Evolutionary conservation across 805 yeast species (phyloP).

Genomic region (Candida ficus): DNA sequence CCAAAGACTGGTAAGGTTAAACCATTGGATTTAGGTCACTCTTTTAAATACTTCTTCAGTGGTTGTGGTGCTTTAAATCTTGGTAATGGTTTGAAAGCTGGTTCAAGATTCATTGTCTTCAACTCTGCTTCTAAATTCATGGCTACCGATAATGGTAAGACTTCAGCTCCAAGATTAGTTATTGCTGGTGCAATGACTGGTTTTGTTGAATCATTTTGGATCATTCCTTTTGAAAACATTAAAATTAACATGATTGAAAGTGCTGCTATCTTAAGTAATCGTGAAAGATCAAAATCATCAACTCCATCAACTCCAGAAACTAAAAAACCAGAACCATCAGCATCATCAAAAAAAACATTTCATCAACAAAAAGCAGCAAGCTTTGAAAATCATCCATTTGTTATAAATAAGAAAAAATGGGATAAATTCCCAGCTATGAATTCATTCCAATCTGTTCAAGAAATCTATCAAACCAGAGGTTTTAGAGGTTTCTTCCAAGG

Average conservation of each 20-base stretch:
- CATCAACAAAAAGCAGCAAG: conserved; percentile 21
- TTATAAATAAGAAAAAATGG: conserved; percentile 29
- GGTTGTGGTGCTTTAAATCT: conserved; percentile 76
- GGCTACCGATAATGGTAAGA: conserved; percentile 53
- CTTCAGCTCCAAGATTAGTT: conserved; percentile 74
- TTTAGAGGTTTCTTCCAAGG: conserved; percentile 78
- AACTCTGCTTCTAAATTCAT: conserved; percentile 66
- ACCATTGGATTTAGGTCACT: conserved; percentile 23
- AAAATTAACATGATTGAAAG: conserved; percentile 79
- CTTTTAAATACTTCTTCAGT: conserved; percentile 32
- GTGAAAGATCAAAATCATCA: conserved; percentile 10
- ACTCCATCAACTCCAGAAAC: background rate
- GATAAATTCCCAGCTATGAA: conserved; percentile 52
- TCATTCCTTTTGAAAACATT: conserved; percentile 87
- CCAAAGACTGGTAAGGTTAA: conserved; percentile 20
- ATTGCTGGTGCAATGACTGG: conserved; percentile 87
- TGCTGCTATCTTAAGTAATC: conserved; percentile 32
- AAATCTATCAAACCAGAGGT: conserved; percentile 72
- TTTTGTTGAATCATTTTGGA: conserved; percentile 69
- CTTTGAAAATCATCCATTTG: conserved; percentile 24
- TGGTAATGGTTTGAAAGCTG: conserved; percentile 71
- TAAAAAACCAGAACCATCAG: conserved; percentile 9
- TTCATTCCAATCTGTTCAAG: conserved; percentile 47
- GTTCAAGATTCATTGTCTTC: conserved; percentile 68
- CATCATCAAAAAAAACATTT: conserved; percentile 24